phyloP scores from a whole-genome alignment of 345 rosid species.

The Trapa bicornis region DNA sequence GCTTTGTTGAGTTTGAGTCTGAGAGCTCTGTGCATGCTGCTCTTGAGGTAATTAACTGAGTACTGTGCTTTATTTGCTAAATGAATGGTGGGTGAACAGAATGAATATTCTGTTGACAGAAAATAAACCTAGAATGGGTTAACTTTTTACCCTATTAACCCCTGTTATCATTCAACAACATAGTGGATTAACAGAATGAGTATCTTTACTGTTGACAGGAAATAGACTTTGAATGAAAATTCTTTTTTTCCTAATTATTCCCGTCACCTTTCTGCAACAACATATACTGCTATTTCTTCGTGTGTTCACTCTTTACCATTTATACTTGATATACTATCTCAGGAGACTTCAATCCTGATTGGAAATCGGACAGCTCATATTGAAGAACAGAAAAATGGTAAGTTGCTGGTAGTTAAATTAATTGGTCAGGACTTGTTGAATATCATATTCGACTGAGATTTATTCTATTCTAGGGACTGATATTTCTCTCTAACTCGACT shows the following conservation, averaged over 20 bases:
- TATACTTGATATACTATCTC: conserved; percentile 5
- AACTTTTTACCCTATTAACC: too few species aligned
- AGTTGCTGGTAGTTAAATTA: conserved; percentile 1
- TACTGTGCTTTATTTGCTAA: neutral
- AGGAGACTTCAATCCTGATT: conserved; percentile 37
- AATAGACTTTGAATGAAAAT: too few species aligned
- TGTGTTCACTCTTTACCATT: neutral
- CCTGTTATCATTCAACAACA: too few species aligned
- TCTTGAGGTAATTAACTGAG: conserved; percentile 30
- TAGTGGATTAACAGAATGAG: too few species aligned
- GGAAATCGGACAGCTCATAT: conserved; percentile 56
- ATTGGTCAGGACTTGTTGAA: too few species aligned
- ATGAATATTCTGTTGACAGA: neutral
- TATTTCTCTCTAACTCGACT: conserved; percentile 14
- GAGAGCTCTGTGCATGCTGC: conserved; percentile 50
- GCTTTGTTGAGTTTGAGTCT: conserved; percentile 70
- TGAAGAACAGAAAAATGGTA: conserved; percentile 63
- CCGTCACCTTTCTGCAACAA: neutral
- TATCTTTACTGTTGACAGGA: too few species aligned
- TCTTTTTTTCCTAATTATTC: too few species aligned
- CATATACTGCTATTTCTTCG: neutral
- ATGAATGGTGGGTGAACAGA: neutral
- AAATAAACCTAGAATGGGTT: neutral
- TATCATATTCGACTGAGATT: too few species aligned
- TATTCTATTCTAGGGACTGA: too few species aligned